Percentiles rank a stretch among this genome's conserved stretches.
Conservation (phyloP, 768 basidiomycete species). For the Pisolithus albus region DNA sequence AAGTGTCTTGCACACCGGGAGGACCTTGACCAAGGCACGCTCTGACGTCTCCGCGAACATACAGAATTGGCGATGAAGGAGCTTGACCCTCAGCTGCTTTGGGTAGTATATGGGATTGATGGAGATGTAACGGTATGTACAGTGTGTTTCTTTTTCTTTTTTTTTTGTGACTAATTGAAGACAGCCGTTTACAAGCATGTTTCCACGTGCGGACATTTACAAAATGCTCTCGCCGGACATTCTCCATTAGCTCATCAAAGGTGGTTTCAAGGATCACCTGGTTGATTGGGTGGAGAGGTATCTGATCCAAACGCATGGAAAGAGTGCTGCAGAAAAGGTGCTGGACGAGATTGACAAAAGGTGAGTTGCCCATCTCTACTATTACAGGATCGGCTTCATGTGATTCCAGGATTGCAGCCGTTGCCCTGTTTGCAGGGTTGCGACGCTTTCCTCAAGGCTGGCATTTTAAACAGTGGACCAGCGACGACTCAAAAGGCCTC, state of each 20-base stretch:
- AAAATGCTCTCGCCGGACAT: constrained; percentile 31
- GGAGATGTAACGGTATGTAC: background rate
- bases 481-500: background rate
- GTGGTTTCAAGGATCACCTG: constrained; percentile 38
- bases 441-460: too few species aligned
- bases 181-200: background rate
- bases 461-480: too few species aligned
- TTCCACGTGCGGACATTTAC: constrained; percentile 28
- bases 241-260: constrained; percentile 43
- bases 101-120: constrained; percentile 12
- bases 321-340: too few species aligned
- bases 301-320: too few species aligned
- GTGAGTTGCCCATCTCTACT: too few species aligned
- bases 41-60: constrained; percentile 13
- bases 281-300: constrained; percentile 24
- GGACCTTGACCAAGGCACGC: background rate
- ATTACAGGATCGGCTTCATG: too few species aligned
- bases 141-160: background rate
- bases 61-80: constrained; percentile 12
- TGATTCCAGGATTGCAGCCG: too few species aligned
- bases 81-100: constrained; percentile 9
- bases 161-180: background rate
- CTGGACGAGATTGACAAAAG: too few species aligned
- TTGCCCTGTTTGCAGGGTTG: too few species aligned
- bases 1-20: constrained; percentile 5